Conservation (phyloP, 345 rosid species). For the Dipteronia dyeriana region DNA sequence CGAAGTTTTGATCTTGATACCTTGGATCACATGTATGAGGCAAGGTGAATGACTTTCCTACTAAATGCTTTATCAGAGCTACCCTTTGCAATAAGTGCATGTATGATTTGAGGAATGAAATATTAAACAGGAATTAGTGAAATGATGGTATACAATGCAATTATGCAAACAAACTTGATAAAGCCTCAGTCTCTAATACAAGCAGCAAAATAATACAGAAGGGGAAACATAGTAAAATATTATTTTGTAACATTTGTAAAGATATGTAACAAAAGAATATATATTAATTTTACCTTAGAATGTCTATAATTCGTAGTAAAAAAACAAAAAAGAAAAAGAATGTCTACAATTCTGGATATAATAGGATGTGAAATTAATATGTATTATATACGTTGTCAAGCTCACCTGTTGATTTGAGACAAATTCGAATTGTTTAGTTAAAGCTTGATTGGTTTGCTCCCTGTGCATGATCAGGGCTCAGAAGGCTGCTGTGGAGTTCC, state of each 20-base stretch:
- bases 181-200: neutral
- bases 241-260: neutral
- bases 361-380: neutral
- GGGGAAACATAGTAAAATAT: neutral
- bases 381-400: neutral
- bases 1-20: constrained; percentile 69
- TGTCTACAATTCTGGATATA: neutral
- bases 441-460: neutral
- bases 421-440: neutral
- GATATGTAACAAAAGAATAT: neutral
- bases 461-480: constrained; percentile 50
- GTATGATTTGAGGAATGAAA: neutral
- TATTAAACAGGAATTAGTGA: neutral
- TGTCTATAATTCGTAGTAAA: neutral
- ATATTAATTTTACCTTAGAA: neutral
- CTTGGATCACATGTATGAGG: constrained; percentile 86
- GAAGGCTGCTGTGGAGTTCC: constrained; percentile 84
- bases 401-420: neutral
- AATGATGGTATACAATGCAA: neutral
- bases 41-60: constrained; percentile 47
- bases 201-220: neutral
- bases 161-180: neutral
- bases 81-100: neutral
- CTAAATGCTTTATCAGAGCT: neutral
- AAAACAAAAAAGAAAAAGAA: neutral